Base-by-base conservation (phyloP, 1,284 basidiomycete species). In the Moesziomyces sp. region DNA sequence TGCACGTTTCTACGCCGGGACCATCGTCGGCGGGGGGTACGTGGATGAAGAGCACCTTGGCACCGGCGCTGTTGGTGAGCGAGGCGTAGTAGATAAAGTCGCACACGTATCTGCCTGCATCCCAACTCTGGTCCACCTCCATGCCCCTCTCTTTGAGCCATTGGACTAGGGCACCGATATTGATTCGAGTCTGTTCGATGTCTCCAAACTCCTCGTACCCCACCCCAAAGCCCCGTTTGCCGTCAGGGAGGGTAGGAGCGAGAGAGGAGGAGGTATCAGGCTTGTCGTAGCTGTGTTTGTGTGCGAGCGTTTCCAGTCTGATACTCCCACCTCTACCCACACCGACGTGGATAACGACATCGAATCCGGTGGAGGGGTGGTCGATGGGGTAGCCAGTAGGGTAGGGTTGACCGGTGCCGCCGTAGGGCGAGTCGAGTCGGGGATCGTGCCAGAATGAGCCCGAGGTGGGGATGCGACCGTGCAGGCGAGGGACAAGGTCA, bases 51-150 rank as follows among this genome's bases (percentile, higher is more conserved):
- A 74, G 35, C n/a, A 70, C 63, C 26, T 28, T 28, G 26, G 35
- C 19, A 18, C 54, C 45, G 26, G 60, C 48, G 10, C 67, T 58
- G 35, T 77, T 68, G 33, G 49, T 56, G n/a, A 65, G 30, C 10
- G 72, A 75, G 24, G 50, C 50, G 26, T 77, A 77, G 40, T 49
- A 68, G 45, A 74, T 63, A 19, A 74, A 77, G 14, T 77, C 75
- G 56, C 75, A 77, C 28, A 77, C 61, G 40, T 71, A 75, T 7
- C 71, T 45, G 2, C 75, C 75, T 6, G 75, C 55, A 38, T 77
- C 63, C 16, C 56, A 44, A 5, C 53, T 58, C 53, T 59, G 54
- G 2, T 62, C 52, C 23, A 70, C 57, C 19, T 65, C 71, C 38
- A 0, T 26, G 35, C 71, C 71, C 3, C 23, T 28, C 6, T 53